These are phyloP conservation scores for Cucumis sativus DNA, from an alignment of 306 rosid species.

Conservation along the genomic window DNA sequence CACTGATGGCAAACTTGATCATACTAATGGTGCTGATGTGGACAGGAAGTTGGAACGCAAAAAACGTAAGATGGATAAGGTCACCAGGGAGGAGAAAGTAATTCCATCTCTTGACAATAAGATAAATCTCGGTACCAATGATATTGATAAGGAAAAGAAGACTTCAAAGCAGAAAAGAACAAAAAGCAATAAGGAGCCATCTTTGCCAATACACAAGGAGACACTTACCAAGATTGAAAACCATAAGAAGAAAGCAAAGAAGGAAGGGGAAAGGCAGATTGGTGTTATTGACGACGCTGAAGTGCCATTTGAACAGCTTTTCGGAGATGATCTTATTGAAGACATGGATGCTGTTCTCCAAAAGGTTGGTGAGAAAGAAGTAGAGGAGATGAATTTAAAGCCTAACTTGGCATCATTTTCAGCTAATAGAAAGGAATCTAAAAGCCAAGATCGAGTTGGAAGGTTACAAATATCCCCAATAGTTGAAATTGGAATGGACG, in stretches of 20 bases:
- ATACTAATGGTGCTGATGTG: neutral
- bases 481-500: slow-evolving; percentile 65
- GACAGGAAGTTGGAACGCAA: slow-evolving; percentile 25
- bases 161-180: slow-evolving; percentile 24
- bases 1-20: slow-evolving; percentile 16
- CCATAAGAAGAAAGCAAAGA: slow-evolving; percentile 19
- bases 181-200: slow-evolving; percentile 10
- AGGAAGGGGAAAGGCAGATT: slow-evolving; percentile 21
- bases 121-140: neutral
- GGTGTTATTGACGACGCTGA: slow-evolving; percentile 65
- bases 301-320: slow-evolving; percentile 45
- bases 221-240: slow-evolving; percentile 21
- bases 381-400: slow-evolving; percentile 14
- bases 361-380: slow-evolving; percentile 15
- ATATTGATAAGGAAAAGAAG: slow-evolving; percentile 13
- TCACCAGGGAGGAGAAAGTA: slow-evolving; percentile 13
- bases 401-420: slow-evolving; percentile 16
- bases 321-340: slow-evolving; percentile 14
- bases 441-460: slow-evolving; percentile 10
- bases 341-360: slow-evolving; percentile 11
- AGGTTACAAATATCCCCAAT: slow-evolving; percentile 8
- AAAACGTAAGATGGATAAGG: slow-evolving; percentile 24
- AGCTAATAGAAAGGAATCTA: slow-evolving; percentile 23
- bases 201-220: slow-evolving; percentile 10
- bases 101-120: slow-evolving; percentile 9